Conservation (phyloP, 768 basidiomycete species). For the Gloeopeniophorella convolvens region DNA sequence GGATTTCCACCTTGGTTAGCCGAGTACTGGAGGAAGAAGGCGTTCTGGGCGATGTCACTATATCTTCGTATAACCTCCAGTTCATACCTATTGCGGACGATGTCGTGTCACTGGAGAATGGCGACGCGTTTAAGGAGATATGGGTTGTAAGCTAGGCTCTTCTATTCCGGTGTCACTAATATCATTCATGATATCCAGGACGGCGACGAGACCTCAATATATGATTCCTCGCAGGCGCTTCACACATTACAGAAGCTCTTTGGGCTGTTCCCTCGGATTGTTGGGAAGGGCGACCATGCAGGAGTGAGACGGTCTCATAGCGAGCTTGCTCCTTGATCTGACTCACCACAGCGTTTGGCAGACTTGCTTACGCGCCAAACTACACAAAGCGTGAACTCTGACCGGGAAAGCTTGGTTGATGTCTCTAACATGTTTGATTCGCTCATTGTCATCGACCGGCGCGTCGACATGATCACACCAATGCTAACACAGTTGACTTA, state of each 20-base stretch:
- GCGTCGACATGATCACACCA: constrained; percentile 92
- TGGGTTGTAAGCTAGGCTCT: constrained; percentile 64
- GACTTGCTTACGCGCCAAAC: constrained; percentile 59
- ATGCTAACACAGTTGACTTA: constrained; percentile 94
- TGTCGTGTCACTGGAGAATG: constrained; percentile 84
- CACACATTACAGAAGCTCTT: constrained; percentile 76
- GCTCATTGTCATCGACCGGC: constrained; percentile 83
- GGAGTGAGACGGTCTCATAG: constrained; percentile 38
- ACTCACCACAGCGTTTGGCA: constrained; percentile 56
- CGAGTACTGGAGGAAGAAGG: constrained; percentile 92
- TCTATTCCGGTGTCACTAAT: not conserved
- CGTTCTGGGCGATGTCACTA: constrained; percentile 90
- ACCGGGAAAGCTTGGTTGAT: constrained; percentile 36
- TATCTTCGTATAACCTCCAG: constrained; percentile 85
- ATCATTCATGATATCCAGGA: constrained; percentile 45
- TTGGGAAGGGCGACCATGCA: constrained; percentile 90
- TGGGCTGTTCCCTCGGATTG: constrained; percentile 84
- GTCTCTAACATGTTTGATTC: constrained; percentile 69
- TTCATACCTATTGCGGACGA: constrained; percentile 93
- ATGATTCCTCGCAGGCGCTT: constrained; percentile 83
- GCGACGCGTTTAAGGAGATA: constrained; percentile 79
- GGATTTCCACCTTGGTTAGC: constrained; percentile 78
- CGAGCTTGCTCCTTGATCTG: constrained; percentile 3
- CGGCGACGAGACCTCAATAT: constrained; percentile 86
- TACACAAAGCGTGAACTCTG: constrained; percentile 35